These are phyloP conservation scores for Trametes coccinea DNA, from an alignment of 768 basidiomycete genomes.

Conservation along the genomic window DNA sequence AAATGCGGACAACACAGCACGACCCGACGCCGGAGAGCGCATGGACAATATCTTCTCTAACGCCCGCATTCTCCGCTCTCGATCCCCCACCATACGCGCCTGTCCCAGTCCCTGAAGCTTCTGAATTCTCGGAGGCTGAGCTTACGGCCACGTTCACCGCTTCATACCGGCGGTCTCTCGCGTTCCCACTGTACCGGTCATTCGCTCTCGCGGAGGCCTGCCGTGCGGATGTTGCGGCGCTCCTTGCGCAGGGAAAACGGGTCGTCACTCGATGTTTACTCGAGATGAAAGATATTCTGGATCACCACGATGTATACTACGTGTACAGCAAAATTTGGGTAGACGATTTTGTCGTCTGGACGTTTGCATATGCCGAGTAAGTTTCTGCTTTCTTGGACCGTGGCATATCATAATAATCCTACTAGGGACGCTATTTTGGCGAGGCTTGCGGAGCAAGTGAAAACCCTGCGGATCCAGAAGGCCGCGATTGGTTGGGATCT, in stretches of 20 bases:
- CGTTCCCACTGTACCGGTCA: conserved; percentile 80
- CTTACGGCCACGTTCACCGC: conserved; percentile 52
- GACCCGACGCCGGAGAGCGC: conserved; percentile 89
- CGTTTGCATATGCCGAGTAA: conserved; percentile 68
- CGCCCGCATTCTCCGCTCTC: conserved; percentile 80
- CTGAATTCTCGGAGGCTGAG: conserved; percentile 42
- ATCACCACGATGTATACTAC: conserved; percentile 84
- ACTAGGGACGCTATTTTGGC: conserved; percentile 57
- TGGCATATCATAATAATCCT: conserved; percentile 29
- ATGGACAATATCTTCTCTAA: conserved; percentile 77
- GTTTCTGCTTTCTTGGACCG: conserved; percentile 23
- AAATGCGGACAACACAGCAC: conserved; percentile 70
- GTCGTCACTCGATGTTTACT: conserved; percentile 64
- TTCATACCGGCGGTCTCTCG: conserved; percentile 73
- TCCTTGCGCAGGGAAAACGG: conserved; percentile 63
- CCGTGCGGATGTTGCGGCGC: conserved; percentile 56
- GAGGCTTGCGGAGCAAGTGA: conserved; percentile 47
- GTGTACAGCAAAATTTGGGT: conserved; percentile 88
- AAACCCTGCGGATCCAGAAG: conserved; percentile 49
- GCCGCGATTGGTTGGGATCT: conserved; percentile 67
- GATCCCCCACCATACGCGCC: conserved; percentile 60
- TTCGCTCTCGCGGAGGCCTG: conserved; percentile 73
- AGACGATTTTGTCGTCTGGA: conserved; percentile 84
- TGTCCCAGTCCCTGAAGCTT: not conserved
- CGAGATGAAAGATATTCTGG: conserved; percentile 70